Percentiles rank a stretch among this genome's conserved stretches.
Conservation (phyloP, 805 yeast genomes). For the Cyberlindnera amylophila region DNA sequence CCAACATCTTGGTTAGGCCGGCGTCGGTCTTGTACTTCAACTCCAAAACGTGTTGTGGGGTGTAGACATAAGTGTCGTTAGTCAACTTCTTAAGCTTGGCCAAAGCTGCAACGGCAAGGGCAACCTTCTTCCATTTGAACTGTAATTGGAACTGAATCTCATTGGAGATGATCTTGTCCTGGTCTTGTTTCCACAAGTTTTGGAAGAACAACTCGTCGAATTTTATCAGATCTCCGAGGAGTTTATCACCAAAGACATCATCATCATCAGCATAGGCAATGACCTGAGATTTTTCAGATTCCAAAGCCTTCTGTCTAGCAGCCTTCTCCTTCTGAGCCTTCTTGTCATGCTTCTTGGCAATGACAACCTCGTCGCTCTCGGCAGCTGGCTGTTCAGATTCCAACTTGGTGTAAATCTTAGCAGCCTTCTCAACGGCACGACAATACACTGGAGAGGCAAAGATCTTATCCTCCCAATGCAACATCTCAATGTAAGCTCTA, state of each 20-base stretch:
- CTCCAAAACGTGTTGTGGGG: conserved; percentile 19
- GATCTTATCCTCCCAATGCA: conserved; percentile 78
- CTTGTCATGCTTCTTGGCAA: conserved; percentile 47
- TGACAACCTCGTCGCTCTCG: conserved; percentile 18
- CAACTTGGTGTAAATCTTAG: conserved; percentile 43
- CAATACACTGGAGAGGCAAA: conserved; percentile 66
- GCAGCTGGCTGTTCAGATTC: conserved; percentile 17
- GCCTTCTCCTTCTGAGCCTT: conserved; percentile 47
- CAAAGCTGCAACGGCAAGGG: conserved; percentile 21
- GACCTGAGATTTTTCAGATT: conserved; percentile 44
- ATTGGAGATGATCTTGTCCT: conserved; percentile 32
- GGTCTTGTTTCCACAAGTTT: conserved; percentile 39
- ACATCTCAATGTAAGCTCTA: conserved; percentile 71
- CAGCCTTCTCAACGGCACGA: conserved; percentile 66
- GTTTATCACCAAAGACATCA: conserved; percentile 57
- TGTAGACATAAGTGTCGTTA: conserved; percentile 16
- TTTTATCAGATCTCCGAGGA: conserved; percentile 40
- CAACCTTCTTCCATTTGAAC: conserved; percentile 24
- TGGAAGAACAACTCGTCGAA: conserved; percentile 41
- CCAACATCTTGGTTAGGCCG: conserved; percentile 23
- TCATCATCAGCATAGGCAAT: conserved; percentile 42
- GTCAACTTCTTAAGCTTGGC: conserved; percentile 22
- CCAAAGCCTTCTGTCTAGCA: conserved; percentile 46
- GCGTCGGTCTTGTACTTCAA: conserved; percentile 22
- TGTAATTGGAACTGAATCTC: conserved; percentile 25